phyloP scores from a whole-genome alignment of 495 filamentous ascomycete species.

The Neurospora sp. region DNA sequence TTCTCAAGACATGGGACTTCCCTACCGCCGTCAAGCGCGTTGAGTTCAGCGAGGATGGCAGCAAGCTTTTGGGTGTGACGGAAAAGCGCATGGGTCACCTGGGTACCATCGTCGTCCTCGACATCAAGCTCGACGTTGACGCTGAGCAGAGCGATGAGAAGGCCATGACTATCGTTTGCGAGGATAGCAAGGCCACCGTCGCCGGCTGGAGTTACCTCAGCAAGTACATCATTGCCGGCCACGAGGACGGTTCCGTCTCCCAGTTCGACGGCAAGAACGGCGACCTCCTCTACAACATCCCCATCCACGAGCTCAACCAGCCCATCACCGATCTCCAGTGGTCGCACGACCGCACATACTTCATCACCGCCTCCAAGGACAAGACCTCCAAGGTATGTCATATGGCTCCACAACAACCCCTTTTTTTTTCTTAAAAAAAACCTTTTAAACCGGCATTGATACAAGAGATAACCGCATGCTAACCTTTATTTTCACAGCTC shows the following conservation, averaged over 20 bases:
- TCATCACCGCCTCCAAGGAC: slow-evolving; percentile 96
- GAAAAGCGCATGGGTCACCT: slow-evolving; percentile 96
- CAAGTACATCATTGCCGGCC: slow-evolving; percentile 93
- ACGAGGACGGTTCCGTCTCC: slow-evolving; percentile 89
- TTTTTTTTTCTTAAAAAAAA: neutral
- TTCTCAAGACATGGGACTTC: slow-evolving; percentile 95
- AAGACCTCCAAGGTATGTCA: slow-evolving; percentile 77
- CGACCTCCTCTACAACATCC: slow-evolving; percentile 67
- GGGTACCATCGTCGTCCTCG: slow-evolving; percentile 83
- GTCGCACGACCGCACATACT: slow-evolving; percentile 87
- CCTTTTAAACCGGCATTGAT: neutral
- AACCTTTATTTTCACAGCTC: slow-evolving; percentile 41
- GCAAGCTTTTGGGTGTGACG: slow-evolving; percentile 79
- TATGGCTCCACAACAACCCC: neutral
- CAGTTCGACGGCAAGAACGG: slow-evolving; percentile 94
- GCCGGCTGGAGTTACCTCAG: slow-evolving; percentile 88
- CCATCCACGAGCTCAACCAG: slow-evolving; percentile 72
- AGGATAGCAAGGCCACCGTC: slow-evolving; percentile 92
- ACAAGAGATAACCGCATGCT: slow-evolving; percentile 5
- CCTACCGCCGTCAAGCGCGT: slow-evolving; percentile 90
- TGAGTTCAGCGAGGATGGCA: slow-evolving; percentile 90
- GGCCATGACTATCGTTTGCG: slow-evolving; percentile 72
- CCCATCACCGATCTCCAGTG: slow-evolving; percentile 92
- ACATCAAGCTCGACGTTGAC: slow-evolving; percentile 69
- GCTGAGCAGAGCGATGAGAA: slow-evolving; percentile 79